Conservation (phyloP, 1,139 yeast species). For the Yamadazyma mexicana region DNA sequence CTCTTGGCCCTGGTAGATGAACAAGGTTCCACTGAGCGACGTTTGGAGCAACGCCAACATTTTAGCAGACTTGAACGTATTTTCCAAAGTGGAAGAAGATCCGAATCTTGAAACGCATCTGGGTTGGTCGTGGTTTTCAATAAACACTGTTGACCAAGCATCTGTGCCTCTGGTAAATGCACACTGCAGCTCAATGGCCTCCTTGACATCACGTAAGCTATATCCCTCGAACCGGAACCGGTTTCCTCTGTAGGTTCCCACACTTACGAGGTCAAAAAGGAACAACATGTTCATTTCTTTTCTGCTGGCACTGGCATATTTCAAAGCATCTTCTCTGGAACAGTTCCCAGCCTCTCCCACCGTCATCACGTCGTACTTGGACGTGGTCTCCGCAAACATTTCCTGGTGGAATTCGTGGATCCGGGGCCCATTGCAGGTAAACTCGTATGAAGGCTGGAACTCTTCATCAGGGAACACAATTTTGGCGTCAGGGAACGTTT, state of each 20-base stretch:
- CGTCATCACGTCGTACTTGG: conserved; percentile 54
- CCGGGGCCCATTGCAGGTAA: conserved; percentile 48
- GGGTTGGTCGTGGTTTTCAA: conserved; percentile 63
- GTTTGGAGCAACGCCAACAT: conserved; percentile 47
- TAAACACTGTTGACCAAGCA: conserved; percentile 60
- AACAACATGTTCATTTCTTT: conserved; percentile 55
- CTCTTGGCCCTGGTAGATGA: conserved; percentile 62
- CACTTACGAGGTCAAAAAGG: conserved; percentile 45
- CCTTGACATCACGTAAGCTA: conserved; percentile 42
- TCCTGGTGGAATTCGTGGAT: conserved; percentile 60
- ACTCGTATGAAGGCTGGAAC: conserved; percentile 38
- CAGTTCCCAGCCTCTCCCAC: conserved; percentile 57
- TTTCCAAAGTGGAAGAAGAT: conserved; percentile 25
- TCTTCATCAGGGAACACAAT: conserved; percentile 38
- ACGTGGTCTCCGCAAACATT: conserved; percentile 44
- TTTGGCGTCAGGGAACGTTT: conserved; percentile 50
- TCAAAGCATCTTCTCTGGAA: conserved; percentile 41
- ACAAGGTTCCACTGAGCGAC: conserved; percentile 56
- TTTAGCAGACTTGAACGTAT: conserved; percentile 43
- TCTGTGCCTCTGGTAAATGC: conserved; percentile 47
- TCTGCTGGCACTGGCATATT: conserved; percentile 49
- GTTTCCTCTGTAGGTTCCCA: conserved; percentile 38
- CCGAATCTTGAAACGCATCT: conserved; percentile 55
- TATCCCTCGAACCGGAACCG: conserved; percentile 36
- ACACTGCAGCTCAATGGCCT: conserved; percentile 29